A percentile compares a stretch with the other conserved stretches of the same genome.
These are phyloP conservation scores for Withania somnifera DNA, from an alignment of 305 asterid species.

Conservation along the genomic window DNA sequence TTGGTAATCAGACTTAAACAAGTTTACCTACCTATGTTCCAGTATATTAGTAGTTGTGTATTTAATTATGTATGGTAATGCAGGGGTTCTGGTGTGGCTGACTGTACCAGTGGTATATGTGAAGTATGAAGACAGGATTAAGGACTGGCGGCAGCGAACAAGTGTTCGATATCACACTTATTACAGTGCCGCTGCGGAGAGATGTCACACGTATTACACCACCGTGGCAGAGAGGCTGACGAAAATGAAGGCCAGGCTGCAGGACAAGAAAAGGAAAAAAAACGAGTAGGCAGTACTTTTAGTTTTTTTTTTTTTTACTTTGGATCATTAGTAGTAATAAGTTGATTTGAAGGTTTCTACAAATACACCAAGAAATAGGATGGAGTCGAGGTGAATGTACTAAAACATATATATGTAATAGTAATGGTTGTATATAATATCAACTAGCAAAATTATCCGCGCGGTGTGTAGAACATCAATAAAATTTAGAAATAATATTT, in stretches of 20 bases:
- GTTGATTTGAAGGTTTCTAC: neutral
- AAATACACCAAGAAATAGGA: neutral
- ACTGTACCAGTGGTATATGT: conserved; percentile 32
- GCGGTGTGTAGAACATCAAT: too few relatives aligned
- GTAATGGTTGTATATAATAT: neutral
- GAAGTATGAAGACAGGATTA: conserved; percentile 33
- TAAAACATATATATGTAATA: neutral
- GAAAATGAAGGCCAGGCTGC: conserved; percentile 11
- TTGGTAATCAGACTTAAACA: conserved; percentile 23
- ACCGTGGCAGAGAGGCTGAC: conserved; percentile 17
- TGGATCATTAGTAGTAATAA: neutral
- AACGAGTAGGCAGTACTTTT: conserved; percentile 14
- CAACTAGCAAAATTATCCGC: neutral
- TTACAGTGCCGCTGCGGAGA: neutral
- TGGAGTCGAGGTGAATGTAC: neutral
- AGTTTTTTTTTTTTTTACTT: neutral
- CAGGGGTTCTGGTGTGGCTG: conserved; percentile 36
- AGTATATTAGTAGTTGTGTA: neutral
- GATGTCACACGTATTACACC: conserved; percentile 6
- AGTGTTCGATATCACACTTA: conserved; percentile 16
- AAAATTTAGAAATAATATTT: too few relatives aligned
- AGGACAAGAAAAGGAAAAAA: conserved; percentile 41
- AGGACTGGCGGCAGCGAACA: conserved; percentile 13
- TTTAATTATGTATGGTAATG: neutral
- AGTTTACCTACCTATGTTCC: neutral